Evolutionary conservation across 371 early-diverging fungal species (phyloP), one percentile per base, ranked within the genome.

Genomic region (Mortierella sp.): DNA sequence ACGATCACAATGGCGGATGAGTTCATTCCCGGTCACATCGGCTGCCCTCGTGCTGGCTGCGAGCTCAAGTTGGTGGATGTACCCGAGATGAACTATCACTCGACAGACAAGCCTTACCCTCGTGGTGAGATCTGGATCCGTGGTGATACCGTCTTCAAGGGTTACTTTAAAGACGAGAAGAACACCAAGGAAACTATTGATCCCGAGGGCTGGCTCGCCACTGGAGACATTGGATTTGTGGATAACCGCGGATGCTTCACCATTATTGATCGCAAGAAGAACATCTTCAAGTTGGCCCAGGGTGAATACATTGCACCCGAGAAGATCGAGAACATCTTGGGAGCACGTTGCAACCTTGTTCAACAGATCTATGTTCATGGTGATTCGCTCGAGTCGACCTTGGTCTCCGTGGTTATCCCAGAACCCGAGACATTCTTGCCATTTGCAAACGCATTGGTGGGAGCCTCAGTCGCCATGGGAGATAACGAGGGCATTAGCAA

Each of bases 221-320:
- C 98, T n/a, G 88, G 87, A 18, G 99, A 99, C 71, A 91, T 99
- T 80, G 98, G 93, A 45, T 82, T 83, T 69, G 81, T 96, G 62
- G 91, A 93, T 72, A 79, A 83, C 26, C 86, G 91, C 49, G 94
- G 93, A 66, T 91, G 94, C 41, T 70, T 96, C 50, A 80, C 80
- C 14, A 95, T 99, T 61, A 90, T 98, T 72, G 99, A 99, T 79
- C 89, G 99, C 61, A 93, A 94, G 81, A 99, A 99, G 87, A 96
- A 96, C 72, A 96, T 98, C 67, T 98, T 99, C 89, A 99, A 99
- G 67, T 74, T 89, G 53, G 79, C 85, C 8, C 91, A 90, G 66
- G 98, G 98, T 50, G 99, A 99, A 86, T 99, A 98, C 84, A 91
- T 99, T 74, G 96, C 97, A 0, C 99, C 99, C 12, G 99, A 99